Conservation (phyloP, 768 basidiomycete genomes). For the Auricularia auricula-judae region DNA sequence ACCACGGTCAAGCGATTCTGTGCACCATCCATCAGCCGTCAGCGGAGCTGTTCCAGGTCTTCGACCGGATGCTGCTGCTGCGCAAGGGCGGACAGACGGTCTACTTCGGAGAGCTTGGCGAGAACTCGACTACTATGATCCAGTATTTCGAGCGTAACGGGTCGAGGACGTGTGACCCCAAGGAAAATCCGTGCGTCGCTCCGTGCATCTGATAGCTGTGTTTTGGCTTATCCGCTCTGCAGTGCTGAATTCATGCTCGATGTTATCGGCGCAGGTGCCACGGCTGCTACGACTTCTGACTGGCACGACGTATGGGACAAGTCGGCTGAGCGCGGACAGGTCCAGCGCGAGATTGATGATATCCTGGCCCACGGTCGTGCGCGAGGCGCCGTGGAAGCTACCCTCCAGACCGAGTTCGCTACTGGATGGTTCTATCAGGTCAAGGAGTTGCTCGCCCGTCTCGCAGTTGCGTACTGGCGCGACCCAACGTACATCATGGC, state of each 20-base stretch:
- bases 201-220: no score
- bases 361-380: slow-evolving; percentile 30
- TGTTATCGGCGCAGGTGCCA: slow-evolving; percentile 65
- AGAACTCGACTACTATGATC: slow-evolving; percentile 48
- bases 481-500: slow-evolving; percentile 43
- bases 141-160: slow-evolving; percentile 70
- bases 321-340: slow-evolving; percentile 39
- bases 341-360: slow-evolving; percentile 37
- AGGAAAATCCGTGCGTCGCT: slow-evolving; percentile 48
- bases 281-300: slow-evolving; percentile 39
- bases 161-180: slow-evolving; percentile 44
- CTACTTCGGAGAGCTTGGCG: slow-evolving; percentile 65
- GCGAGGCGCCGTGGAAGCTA: slow-evolving; percentile 23
- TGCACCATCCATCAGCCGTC: slow-evolving; percentile 65
- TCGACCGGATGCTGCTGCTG: slow-evolving; percentile 69
- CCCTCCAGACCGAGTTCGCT: slow-evolving; percentile 33
- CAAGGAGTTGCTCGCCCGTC: slow-evolving; percentile 32
- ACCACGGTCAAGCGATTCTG: slow-evolving; percentile 79
- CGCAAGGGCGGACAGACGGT: slow-evolving; percentile 67
- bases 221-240: neutral
- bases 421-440: slow-evolving; percentile 43
- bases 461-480: slow-evolving; percentile 38
- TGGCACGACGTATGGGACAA: slow-evolving; percentile 54
- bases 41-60: slow-evolving; percentile 72
- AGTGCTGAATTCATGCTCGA: slow-evolving; percentile 50